These are phyloP conservation scores for Xylaria palmicola DNA, from an alignment of 495 filamentous ascomycete genomes.

Conservation along the genomic window DNA sequence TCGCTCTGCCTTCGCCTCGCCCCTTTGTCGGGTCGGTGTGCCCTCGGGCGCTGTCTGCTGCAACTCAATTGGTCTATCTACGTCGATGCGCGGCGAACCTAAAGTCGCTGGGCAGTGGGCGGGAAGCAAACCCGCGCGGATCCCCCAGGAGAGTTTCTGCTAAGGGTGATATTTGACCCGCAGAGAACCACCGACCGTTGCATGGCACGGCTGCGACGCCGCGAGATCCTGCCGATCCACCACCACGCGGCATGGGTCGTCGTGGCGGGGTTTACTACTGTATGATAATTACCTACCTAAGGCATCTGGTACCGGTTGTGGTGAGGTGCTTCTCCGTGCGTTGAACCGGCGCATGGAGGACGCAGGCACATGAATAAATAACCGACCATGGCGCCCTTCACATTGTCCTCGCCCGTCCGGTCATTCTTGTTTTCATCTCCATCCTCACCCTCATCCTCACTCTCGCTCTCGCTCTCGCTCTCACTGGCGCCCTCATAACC, in stretches of 20 bases:
- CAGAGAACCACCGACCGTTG: slow-evolving; percentile 9
- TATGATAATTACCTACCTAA: too few species aligned
- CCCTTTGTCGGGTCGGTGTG: too few species aligned
- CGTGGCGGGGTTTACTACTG: slow-evolving; percentile 29
- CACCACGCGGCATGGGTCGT: slow-evolving; percentile 20
- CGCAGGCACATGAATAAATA: not conserved
- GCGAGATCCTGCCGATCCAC: slow-evolving; percentile 29
- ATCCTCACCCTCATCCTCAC: not conserved
- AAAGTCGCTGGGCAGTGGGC: too few species aligned
- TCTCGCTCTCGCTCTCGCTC: too few species aligned
- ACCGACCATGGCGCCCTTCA: not conserved
- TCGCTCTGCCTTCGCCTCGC: too few species aligned
- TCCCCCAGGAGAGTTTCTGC: not conserved
- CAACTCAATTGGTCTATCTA: too few species aligned
- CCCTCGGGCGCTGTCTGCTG: too few species aligned
- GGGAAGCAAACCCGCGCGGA: not conserved
- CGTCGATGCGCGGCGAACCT: too few species aligned
- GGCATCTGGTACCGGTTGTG: slow-evolving; percentile 17
- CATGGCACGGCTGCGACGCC: slow-evolving; percentile 21
- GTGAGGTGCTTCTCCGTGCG: slow-evolving; percentile 25
- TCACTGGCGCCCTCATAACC: too few species aligned
- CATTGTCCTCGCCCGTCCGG: not conserved
- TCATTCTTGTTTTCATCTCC: not conserved
- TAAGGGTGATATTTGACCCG: slow-evolving; percentile 34
- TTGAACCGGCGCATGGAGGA: slow-evolving; percentile 4